Evolutionary conservation across 257 asterid species (phyloP), one percentile per base, ranked within the genome.

Genomic region (Avicennia marina): DNA sequence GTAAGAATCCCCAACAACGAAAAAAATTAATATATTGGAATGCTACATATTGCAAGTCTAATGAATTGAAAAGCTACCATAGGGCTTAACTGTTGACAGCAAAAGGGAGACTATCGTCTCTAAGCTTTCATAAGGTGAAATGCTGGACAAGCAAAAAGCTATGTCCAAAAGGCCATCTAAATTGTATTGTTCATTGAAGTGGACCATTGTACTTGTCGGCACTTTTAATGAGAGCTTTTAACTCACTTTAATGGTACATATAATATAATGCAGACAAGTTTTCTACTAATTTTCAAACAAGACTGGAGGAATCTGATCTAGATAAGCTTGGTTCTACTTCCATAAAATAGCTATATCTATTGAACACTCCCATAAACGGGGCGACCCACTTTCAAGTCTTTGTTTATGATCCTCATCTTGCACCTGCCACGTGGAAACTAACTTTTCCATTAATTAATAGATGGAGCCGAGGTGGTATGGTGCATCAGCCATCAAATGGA

Each of bases 401-500:
- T n/a, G n/a, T 69, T 34, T 40, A 56, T 62, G 53, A 56, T 71
- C 66, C 45, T 20, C 51, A 54, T 62, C 60, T 74, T 64, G 47
- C 72, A 78, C 82, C 90, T 61, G 75, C 75, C 86, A 74, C 82
- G 66, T 75, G 82, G 65, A 58, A 75, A 76, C 51, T 47, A 63
- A 43, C 25, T 54, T 54, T 76, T 75, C 50, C 56, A 69, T 63
- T 69, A 41, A 51, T 49, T 70, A 63, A 67, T 50, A 55, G 58
- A 8, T 62, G 19, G 40, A 66, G 53, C 63, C 58, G 53, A 65
- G 66, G 51, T 56, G 77, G 55, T 56, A 70, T 31, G 63, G 65
- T 79, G 71, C 83, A 89, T 85, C 96, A 68, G 90, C 96, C 95
- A 83, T 81, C 81, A 79, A 75, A 68, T 77, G 78, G 65, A 70